Base-by-base conservation (phyloP, 2,329 filamentous ascomycete genomes). In the Teratosphaeria epicoccoides region DNA sequence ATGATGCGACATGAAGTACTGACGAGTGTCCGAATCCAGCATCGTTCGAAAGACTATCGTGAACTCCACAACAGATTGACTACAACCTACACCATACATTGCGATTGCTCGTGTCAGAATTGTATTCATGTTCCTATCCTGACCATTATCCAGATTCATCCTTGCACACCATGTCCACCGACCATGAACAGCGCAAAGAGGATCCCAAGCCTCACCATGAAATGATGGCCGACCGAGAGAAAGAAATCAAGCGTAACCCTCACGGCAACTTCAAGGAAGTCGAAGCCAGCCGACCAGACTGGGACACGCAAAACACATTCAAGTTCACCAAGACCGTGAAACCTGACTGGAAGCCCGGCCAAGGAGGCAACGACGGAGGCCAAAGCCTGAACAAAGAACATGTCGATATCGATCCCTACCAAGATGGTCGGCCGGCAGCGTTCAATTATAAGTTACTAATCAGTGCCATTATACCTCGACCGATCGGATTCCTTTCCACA, bases 401-500 rank as follows among this genome's bases (percentile, higher is more conserved):
- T 71, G 70, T 91, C 57, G 73, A 83, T 63, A 95, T 96, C 61
- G 84, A 95, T 68, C 90, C 90, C 0, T 82, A 90, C 66, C 84
- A 77, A 51, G 73, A 81, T 24, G 86, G 83, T 26, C 79, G 90
- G 0, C 77, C 82, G 0, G 71, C 80, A 0, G 71, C 74, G 1
- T 82, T 79, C 71, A 96, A 96, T 76, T 96, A 97, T 79, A 95
- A 95, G 71, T 79, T 96, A 12, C 75, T 96, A 55, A 95, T 96
- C 68, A 87, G 82, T 17, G 82, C 81, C 57, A 81, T 96, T 59
- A 78, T 89, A 14, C 91, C 91, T 1, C 81, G 91, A 11, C 91
- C 91, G 11, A 84, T 96, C 45, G 81, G 80, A 1, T 81, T 84
- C 56, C 68, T 83, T 12, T 77, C 74, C 47, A 84, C 81, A 1